A percentile compares a stretch with the other conserved stretches of the same genome.
phyloP scores from a whole-genome alignment of 192 early-diverging fungal species.

The Podila epigama region DNA sequence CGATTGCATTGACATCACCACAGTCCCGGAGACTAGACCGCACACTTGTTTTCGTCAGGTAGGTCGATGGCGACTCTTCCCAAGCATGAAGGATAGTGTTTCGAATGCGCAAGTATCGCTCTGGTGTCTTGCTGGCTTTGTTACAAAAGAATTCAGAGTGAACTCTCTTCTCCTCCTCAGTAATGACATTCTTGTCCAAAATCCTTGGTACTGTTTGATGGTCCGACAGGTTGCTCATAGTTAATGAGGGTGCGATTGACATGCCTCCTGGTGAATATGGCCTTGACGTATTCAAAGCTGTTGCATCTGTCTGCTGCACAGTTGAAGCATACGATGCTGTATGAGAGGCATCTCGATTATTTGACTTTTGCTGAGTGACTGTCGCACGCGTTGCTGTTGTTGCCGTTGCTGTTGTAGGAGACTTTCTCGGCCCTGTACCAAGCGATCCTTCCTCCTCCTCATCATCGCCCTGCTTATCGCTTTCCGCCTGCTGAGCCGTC shows the following conservation, averaged over 20 bases:
- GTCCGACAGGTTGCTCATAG: not conserved
- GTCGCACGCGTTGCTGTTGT: not conserved
- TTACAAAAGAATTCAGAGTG: conserved; percentile 75
- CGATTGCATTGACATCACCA: conserved; percentile 94
- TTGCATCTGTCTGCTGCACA: not conserved
- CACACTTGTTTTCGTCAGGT: conserved; percentile 84
- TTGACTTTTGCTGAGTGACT: not conserved
- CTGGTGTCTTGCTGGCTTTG: conserved; percentile 81
- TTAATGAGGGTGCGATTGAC: not conserved
- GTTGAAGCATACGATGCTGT: not conserved
- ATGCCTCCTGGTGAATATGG: conserved; percentile 3
- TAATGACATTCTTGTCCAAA: conserved; percentile 56
- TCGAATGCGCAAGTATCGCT: conserved; percentile 86
- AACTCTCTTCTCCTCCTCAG: conserved; percentile 55
- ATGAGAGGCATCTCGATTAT: not conserved
- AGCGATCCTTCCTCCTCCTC: conserved; percentile 41
- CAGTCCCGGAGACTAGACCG: conserved; percentile 81
- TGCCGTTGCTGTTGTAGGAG: not conserved
- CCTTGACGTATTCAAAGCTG: not conserved
- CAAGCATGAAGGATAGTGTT: conserved; percentile 90
- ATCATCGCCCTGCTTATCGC: conserved; percentile 27
- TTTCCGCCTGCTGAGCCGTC: not conserved
- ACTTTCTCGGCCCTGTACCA: conserved; percentile 20
- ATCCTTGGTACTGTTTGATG: conserved; percentile 5
- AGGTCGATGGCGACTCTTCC: conserved; percentile 69